These are phyloP conservation scores for Brettanomyces naardenensis DNA, from an alignment of 805 yeast genomes.

Conservation along the genomic window DNA sequence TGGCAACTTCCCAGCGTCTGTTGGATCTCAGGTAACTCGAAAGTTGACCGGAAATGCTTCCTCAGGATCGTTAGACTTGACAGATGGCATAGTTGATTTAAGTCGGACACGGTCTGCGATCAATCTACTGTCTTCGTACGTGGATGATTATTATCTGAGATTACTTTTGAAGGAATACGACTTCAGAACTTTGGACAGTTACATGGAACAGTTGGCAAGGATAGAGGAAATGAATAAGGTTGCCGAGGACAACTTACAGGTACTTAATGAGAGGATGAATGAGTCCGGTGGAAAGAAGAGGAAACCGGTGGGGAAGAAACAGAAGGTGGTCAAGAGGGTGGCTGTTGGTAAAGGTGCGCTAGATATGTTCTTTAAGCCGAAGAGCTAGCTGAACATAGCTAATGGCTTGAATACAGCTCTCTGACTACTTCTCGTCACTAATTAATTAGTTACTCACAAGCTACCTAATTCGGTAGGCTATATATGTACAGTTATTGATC, in stretches of 20 bases:
- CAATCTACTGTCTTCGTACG: conserved; percentile 39
- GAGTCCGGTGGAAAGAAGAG: conserved; percentile 13
- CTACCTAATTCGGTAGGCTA: too few species aligned
- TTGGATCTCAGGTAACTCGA: conserved; percentile 7
- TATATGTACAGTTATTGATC: not conserved
- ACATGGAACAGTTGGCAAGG: conserved; percentile 15
- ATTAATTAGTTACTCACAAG: too few species aligned
- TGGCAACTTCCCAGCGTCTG: conserved; percentile 29
- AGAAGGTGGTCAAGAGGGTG: conserved; percentile 30
- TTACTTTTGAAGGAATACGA: conserved; percentile 18
- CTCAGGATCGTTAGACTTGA: conserved; percentile 9
- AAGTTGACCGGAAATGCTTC: conserved; percentile 2
- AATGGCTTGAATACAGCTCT: too few species aligned
- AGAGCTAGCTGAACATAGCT: conserved; percentile 2
- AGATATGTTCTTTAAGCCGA: conserved; percentile 55
- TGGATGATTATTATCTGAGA: conserved; percentile 24
- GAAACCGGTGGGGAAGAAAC: conserved; percentile 14
- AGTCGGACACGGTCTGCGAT: conserved; percentile 35
- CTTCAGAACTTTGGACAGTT: conserved; percentile 10
- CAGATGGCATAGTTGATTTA: conserved; percentile 24
- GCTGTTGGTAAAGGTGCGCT: conserved; percentile 60
- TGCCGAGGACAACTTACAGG: conserved; percentile 25
- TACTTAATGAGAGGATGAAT: conserved; percentile 22
- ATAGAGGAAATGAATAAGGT: conserved; percentile 15
- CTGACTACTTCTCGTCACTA: too few species aligned